A percentile compares a stretch with the other conserved stretches of the same genome.
Conservation (phyloP, 352 stramenopile species). For the Pythium dissimile region DNA sequence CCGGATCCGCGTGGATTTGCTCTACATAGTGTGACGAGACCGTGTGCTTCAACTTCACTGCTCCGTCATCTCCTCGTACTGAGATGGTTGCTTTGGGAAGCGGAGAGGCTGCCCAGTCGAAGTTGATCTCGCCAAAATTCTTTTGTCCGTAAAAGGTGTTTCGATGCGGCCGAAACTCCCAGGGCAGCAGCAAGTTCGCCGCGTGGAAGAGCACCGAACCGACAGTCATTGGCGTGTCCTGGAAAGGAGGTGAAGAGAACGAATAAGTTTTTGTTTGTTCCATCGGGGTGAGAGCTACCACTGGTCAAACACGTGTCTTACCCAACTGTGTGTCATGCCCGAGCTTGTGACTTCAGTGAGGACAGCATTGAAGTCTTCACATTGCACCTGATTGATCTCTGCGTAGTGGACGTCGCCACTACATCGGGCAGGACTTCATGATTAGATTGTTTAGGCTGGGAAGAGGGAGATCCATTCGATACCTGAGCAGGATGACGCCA, state of each 20-base stretch:
- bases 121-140: slow-evolving; percentile 75
- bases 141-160: slow-evolving; percentile 39
- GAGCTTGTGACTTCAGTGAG: slow-evolving; percentile 60
- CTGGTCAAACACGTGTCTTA: slow-evolving; percentile 15
- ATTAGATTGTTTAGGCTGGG: too few species aligned
- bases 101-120: slow-evolving; percentile 46
- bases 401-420: slow-evolving; percentile 75
- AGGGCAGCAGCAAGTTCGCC: slow-evolving; percentile 28
- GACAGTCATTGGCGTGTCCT: not conserved
- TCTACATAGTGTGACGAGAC: slow-evolving; percentile 29
- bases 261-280: not conserved
- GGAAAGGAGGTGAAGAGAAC: not conserved
- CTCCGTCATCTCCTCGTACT: slow-evolving; percentile 21
- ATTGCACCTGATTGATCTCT: slow-evolving; percentile 73
- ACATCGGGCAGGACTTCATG: too few species aligned
- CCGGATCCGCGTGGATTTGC: not conserved
- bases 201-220: slow-evolving; percentile 14
- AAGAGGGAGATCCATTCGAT: not conserved
- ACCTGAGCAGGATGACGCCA: slow-evolving; percentile 56
- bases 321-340: slow-evolving; percentile 83
- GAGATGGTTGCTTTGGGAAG: slow-evolving; percentile 24
- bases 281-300: not conserved
- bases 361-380: slow-evolving; percentile 24
- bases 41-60: slow-evolving; percentile 21
- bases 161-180: slow-evolving; percentile 26